Percentiles rank a stretch among this genome's conserved stretches.
These are phyloP conservation scores for Trifolium dubium DNA, from an alignment of 306 rosid genomes.

Conservation along the genomic window DNA sequence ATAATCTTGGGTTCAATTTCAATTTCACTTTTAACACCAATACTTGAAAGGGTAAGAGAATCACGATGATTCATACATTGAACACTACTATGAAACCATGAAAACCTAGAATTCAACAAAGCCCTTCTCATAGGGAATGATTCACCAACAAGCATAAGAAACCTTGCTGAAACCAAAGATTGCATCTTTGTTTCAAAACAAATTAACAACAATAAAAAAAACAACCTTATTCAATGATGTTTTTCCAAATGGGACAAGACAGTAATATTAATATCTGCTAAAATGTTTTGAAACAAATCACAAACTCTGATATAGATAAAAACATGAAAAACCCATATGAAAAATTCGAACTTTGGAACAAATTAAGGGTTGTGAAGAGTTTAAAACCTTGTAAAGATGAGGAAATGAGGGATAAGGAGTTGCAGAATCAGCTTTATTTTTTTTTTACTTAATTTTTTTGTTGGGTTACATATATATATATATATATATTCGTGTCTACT, in stretches of 20 bases:
- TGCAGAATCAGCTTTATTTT: too few species aligned
- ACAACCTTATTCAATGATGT: not conserved
- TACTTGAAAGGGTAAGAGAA: slow-evolving; percentile 62
- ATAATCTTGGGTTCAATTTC: slow-evolving; percentile 43
- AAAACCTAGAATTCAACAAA: slow-evolving; percentile 52
- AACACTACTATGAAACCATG: slow-evolving; percentile 58
- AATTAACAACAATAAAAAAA: not conserved
- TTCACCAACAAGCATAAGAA: slow-evolving; percentile 69
- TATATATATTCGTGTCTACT: too few species aligned
- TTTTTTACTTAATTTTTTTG: too few species aligned
- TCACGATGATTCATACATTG: slow-evolving; percentile 45
- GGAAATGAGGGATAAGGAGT: too few species aligned
- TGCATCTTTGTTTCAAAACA: slow-evolving; percentile 55
- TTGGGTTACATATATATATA: too few species aligned
- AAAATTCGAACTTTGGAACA: slow-evolving; percentile 20
- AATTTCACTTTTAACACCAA: slow-evolving; percentile 49
- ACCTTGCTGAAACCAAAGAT: slow-evolving; percentile 57
- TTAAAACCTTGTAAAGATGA: not conserved
- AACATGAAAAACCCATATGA: not conserved
- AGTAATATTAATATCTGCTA: slow-evolving; percentile 1
- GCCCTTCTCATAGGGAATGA: slow-evolving; percentile 60
- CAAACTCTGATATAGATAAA: not conserved
- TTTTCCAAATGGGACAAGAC: slow-evolving; percentile 25
- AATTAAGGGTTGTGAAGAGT: slow-evolving; percentile 3
- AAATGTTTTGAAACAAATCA: slow-evolving; percentile 16